Evolutionary conservation across 1,139 yeast genomes (phyloP), one percentile per base, ranked within the genome.

Genomic region (Geotrichum cucujoidarum): DNA sequence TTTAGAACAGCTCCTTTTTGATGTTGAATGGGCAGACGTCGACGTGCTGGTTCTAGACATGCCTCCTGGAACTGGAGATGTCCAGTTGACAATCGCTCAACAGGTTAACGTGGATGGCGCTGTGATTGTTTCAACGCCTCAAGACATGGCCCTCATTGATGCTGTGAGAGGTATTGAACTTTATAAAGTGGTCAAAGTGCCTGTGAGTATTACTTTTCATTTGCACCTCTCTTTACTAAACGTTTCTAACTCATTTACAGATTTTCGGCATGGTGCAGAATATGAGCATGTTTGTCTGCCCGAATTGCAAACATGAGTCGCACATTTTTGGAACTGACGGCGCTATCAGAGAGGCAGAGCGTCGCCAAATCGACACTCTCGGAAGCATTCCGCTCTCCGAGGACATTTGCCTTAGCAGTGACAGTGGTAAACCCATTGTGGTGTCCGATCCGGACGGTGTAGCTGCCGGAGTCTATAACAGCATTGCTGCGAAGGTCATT

Each of bases 21-120:
- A 87, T 49, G 95, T 87, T 0, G 76, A 80, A 47, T 87, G 95
- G 95, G 74, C 78, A 7, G 60, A 58, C 2, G 64, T 86, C 45
- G 95, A 87, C 62, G 74, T 80, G 25, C 69, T 87, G 47, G 81
- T 87, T 1, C 70, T 87, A 16, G 95, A 87, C 58, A 78, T 87
- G 86, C 95, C 95, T 1, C 95, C 95, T 0, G 95, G 95, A 3
- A 87, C 95, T 0, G 95, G 95, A 11, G 95, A 87, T 60, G 84
- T 88, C 0, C 95, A 87, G 59, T 70, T 87, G 49, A 84, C 95
- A 0, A 73, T 88, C 24, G 81, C 90, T 27, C 95, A 87, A 62
- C 84, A 81, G 57, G 65, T 85, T n/a, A 72, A 76, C 43, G 78
- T 87, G 0, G 84, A 81, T 56, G 95, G 95, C 1, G 88, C 95